Base-by-base conservation (phyloP, 176 grass and related monocot genomes). In the Bromus sterilis region DNA sequence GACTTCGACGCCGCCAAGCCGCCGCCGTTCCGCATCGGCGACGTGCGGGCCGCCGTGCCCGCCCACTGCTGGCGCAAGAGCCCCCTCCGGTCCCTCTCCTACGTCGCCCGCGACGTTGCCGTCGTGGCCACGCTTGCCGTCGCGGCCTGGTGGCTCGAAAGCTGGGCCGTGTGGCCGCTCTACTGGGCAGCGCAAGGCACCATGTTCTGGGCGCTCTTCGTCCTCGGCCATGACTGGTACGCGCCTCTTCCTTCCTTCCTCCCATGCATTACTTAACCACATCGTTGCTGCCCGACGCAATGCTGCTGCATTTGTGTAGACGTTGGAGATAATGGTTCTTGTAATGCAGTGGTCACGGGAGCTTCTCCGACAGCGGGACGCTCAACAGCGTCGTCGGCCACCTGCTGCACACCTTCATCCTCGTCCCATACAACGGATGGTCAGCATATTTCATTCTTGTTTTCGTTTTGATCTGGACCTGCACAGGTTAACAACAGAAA, bases 131-230 rank as follows among this genome's bases (percentile, higher is more conserved):
- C 12, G 49, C 88, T 98, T 5, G 79, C 66, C 7, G 20, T 13
- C 2, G 62, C 63, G 12, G 88, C 90, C 3, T n/a, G 30, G 43
- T 10, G 8, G 4, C 1, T 64, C 2, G 79, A 89, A 39, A 40
- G 12, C 20, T 94, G 89, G 85, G 13, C 48, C 14, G 4, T 80
- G 1, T 97, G 94, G 94, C 87, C 91, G 5, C 3, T 91, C 71
- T 94, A 97, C 78, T 94, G 94, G 94, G 80, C 82, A 2, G 89
- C 89, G 56, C 94, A 97, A 81, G 94, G 94, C 11, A 94, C 89
- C 55, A 91, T 97, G 85, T 97, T 97, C 83, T 97, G 94, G 94
- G 91, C 91, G 13, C 91, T 97, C 76, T 97, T 94, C 89, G 89
- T 97, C 84, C 91, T 97, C 11, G 94, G 91, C 0, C 94, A 97